These are phyloP conservation scores for Xylariaceae sp. DNA, from an alignment of 2,329 filamentous ascomycete genomes.

Conservation along the genomic window DNA sequence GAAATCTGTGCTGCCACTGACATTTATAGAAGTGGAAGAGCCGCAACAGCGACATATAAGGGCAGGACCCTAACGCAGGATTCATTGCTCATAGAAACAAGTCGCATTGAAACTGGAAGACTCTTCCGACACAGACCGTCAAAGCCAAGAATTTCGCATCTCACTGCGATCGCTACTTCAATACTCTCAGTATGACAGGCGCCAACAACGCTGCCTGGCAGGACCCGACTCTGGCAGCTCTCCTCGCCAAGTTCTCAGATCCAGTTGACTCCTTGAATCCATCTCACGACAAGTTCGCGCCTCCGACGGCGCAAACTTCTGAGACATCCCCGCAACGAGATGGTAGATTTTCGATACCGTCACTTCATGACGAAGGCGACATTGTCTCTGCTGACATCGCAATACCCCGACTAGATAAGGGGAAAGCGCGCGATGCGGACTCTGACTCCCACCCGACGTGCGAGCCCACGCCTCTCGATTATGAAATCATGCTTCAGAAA, in stretches of 20 bases:
- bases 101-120: too few relatives aligned
- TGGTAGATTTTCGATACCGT: neutral
- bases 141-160: too few relatives aligned
- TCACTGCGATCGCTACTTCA: too few relatives aligned
- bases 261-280: constrained; percentile 13
- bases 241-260: constrained; percentile 17
- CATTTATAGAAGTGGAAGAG: too few relatives aligned
- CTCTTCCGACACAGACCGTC: too few relatives aligned
- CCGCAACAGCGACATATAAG: too few relatives aligned
- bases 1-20: too few relatives aligned
- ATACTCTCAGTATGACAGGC: neutral
- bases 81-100: too few relatives aligned
- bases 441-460: neutral
- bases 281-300: neutral
- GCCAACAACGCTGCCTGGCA: constrained; percentile 4
- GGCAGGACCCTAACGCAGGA: too few relatives aligned
- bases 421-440: constrained; percentile 11
- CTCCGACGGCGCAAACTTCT: neutral
- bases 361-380: neutral
- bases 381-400: neutral
- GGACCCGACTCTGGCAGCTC: constrained; percentile 5
- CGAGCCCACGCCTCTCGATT: neutral
- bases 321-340: neutral
- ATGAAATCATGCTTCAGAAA: too few relatives aligned
- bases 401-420: constrained; percentile 8